phyloP scores from a whole-genome alignment of 1,284 basidiomycete species.

The Exobasidium rhododendri region DNA sequence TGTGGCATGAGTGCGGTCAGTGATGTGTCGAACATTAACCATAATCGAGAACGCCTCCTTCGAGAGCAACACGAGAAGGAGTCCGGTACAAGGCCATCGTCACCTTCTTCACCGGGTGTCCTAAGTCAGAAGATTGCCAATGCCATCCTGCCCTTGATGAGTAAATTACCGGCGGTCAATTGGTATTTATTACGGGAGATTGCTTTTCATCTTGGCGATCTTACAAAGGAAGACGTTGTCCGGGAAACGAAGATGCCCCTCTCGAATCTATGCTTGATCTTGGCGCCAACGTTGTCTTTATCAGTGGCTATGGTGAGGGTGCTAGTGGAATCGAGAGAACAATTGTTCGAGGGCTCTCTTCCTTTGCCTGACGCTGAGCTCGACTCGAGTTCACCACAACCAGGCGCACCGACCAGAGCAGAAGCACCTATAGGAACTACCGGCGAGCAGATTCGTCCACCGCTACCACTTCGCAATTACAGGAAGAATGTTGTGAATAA shows the following conservation, averaged over 20 bases:
- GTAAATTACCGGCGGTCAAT: constrained; percentile 29
- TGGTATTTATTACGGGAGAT: constrained; percentile 52
- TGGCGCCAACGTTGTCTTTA: constrained; percentile 48
- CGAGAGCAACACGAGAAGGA: not conserved
- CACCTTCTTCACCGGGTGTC: not conserved
- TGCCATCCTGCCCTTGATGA: constrained; percentile 28
- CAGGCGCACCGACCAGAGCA: not conserved
- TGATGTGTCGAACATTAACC: not conserved
- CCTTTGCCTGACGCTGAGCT: constrained; percentile 19
- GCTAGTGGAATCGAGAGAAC: constrained; percentile 29
- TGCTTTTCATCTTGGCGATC: constrained; percentile 30
- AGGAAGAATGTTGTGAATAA: not conserved
- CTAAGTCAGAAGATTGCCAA: not conserved
- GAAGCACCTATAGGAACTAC: not conserved
- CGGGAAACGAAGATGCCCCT: constrained; percentile 47
- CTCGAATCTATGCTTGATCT: constrained; percentile 44
- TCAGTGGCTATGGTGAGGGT: constrained; percentile 36
- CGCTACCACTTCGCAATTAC: not conserved
- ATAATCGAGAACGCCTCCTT: not conserved
- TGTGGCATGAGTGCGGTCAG: constrained; percentile 2
- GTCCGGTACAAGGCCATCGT: not conserved
- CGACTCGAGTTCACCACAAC: not conserved
- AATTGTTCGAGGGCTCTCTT: constrained; percentile 25
- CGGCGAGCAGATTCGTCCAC: not conserved
- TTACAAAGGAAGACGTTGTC: constrained; percentile 28